These are phyloP conservation scores for Colletotrichum chrysophilum DNA, from an alignment of 2,329 filamentous ascomycete species.

Conservation along the genomic window DNA sequence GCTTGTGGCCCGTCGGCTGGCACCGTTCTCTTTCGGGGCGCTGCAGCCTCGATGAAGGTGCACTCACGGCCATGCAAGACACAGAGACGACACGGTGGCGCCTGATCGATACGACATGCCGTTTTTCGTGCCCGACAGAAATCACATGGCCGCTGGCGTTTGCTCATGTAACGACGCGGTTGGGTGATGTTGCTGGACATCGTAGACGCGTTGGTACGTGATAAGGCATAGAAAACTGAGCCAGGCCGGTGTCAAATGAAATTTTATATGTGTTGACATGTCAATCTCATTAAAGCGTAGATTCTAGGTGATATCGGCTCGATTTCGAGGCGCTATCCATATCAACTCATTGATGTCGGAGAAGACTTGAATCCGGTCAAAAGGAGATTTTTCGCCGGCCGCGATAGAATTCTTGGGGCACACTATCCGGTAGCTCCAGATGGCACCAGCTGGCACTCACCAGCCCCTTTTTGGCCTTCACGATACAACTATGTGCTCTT, in stretches of 20 bases:
- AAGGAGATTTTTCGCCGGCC: background rate
- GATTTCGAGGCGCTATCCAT: background rate
- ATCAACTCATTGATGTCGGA: background rate
- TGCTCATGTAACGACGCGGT: constrained; percentile 26
- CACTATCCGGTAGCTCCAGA: background rate
- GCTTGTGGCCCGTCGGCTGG: background rate
- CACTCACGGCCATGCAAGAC: constrained; percentile 45
- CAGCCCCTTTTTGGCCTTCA: background rate
- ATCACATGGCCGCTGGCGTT: constrained; percentile 44
- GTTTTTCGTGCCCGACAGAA: constrained; percentile 50
- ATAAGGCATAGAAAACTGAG: background rate
- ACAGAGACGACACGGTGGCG: constrained; percentile 47
- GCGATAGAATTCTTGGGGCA: background rate
- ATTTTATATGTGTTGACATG: background rate
- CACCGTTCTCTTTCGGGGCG: constrained; percentile 12
- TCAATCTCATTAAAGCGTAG: background rate
- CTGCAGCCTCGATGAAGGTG: constrained; percentile 44
- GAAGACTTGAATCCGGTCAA: background rate
- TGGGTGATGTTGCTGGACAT: background rate
- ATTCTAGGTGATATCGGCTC: background rate
- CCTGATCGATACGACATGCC: constrained; percentile 45
- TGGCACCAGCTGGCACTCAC: background rate
- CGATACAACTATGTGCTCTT: background rate
- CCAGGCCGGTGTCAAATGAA: background rate
- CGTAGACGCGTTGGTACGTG: background rate